Percentiles rank a stretch among this genome's conserved stretches.
Evolutionary conservation across 2,329 filamentous ascomycete genomes (phyloP).

Genomic region (Chalara sp.): DNA sequence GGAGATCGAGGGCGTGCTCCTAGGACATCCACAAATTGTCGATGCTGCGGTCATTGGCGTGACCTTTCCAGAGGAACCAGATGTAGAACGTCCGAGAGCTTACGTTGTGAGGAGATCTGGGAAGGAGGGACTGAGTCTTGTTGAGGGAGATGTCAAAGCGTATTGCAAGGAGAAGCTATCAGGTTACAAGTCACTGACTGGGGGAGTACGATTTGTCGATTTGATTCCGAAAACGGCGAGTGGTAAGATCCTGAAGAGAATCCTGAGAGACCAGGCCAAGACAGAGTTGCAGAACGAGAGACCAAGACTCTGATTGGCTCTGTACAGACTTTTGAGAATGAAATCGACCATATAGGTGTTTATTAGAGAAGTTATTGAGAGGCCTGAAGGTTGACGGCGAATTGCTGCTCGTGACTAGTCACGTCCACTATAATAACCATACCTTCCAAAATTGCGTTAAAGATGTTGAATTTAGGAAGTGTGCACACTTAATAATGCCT

Average conservation of each 20-base stretch:
- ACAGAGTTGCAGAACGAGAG: constrained; percentile 19
- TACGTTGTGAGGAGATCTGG: constrained; percentile 43
- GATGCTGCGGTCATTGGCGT: constrained; percentile 41
- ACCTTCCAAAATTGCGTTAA: no score
- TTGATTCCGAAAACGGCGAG: constrained; percentile 62
- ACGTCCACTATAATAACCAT: no score
- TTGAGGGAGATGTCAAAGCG: constrained; percentile 43
- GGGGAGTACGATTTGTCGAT: constrained; percentile 60
- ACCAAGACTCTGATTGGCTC: neutral
- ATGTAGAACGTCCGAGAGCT: constrained; percentile 37
- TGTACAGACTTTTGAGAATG: no score
- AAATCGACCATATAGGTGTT: no score
- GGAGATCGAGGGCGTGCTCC: constrained; percentile 38
- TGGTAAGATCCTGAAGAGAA: constrained; percentile 41
- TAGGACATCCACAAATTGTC: constrained; percentile 34
- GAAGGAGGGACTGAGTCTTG: constrained; percentile 21
- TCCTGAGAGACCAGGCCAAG: constrained; percentile 24
- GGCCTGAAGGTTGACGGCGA: no score
- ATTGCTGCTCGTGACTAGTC: no score
- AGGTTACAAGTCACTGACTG: constrained; percentile 59
- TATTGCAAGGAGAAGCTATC: constrained; percentile 54
- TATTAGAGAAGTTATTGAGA: no score
- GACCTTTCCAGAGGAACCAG: constrained; percentile 23
- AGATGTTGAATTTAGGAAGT: no score
- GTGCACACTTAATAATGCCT: no score